phyloP scores from a whole-genome alignment of 768 basidiomycete species.

The Macrocybe gigantea region DNA sequence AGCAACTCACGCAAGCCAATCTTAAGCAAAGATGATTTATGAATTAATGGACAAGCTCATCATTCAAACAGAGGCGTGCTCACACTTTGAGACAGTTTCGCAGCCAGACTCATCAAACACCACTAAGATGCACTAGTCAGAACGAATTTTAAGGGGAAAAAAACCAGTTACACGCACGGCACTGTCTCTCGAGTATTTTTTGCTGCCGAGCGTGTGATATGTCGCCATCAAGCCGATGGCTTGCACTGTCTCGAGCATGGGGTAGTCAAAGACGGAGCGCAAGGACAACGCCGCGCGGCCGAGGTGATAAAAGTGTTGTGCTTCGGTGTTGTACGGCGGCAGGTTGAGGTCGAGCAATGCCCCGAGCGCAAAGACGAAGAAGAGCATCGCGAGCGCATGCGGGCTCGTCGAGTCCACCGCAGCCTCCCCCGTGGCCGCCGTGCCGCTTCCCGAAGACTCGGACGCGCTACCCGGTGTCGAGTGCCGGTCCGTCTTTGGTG shows the following conservation, averaged over 20 bases:
- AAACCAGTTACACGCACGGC: slow-evolving; percentile 24
- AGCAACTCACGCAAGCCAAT: slow-evolving; percentile 35
- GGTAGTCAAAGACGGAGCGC: slow-evolving; percentile 45
- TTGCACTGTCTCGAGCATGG: slow-evolving; percentile 50
- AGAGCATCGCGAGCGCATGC: slow-evolving; percentile 50
- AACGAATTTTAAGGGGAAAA: slow-evolving; percentile 15
- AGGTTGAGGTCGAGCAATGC: slow-evolving; percentile 50
- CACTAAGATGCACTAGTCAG: slow-evolving; percentile 23
- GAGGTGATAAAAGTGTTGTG: slow-evolving; percentile 54
- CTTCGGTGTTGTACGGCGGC: slow-evolving; percentile 49
- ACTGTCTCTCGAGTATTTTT: slow-evolving; percentile 40
- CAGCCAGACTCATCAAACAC: slow-evolving; percentile 48
- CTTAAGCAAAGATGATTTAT: slow-evolving; percentile 12
- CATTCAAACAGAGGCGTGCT: slow-evolving; percentile 7
- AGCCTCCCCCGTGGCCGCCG: background rate
- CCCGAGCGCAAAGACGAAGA: slow-evolving; percentile 57
- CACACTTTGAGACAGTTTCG: slow-evolving; percentile 56
- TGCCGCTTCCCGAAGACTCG: background rate
- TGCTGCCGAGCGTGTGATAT: slow-evolving; percentile 52
- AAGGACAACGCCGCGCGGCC: slow-evolving; percentile 51
- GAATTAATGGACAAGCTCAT: background rate
- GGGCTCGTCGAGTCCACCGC: slow-evolving; percentile 16
- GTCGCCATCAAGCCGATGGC: slow-evolving; percentile 52
- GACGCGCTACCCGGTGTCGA: background rate
- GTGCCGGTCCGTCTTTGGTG: background rate